Evolutionary conservation across 305 asterid genomes (phyloP).

Genomic region (Rubia peregrina): DNA sequence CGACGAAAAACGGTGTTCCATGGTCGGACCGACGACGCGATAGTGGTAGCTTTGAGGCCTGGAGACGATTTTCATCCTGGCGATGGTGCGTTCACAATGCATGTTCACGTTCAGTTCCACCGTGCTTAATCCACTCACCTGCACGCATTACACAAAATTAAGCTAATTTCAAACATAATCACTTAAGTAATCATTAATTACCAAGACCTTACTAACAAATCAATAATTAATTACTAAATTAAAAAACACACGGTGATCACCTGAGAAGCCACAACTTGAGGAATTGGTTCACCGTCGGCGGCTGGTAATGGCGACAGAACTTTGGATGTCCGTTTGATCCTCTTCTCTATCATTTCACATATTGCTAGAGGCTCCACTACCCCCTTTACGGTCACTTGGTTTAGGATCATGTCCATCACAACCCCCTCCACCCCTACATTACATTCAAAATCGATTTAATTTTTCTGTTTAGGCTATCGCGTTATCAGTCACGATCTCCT

Average conservation of each 20-base stretch:
- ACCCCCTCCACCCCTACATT: constrained; percentile 67
- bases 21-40: no score
- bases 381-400: constrained; percentile 78
- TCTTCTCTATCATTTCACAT: constrained; percentile 56
- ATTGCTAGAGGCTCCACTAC: constrained; percentile 72
- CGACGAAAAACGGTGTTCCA: no score
- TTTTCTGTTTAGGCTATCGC: not conserved
- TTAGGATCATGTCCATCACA: constrained; percentile 45
- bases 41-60: no score
- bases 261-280: constrained; percentile 74
- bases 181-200: not conserved
- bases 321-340: constrained; percentile 50
- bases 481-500: not conserved
- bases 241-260: constrained; percentile 19
- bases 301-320: constrained; percentile 68
- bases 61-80: no score
- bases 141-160: not conserved
- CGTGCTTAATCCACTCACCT: constrained; percentile 60
- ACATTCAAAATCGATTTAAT: not conserved
- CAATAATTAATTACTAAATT: not conserved
- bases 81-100: constrained; percentile 93
- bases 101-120: constrained; percentile 72
- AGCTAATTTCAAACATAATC: not conserved
- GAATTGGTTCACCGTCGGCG: constrained; percentile 66
- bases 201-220: no score